phyloP scores from a whole-genome alignment of 345 rosid species.

The Triadica sebifera region DNA sequence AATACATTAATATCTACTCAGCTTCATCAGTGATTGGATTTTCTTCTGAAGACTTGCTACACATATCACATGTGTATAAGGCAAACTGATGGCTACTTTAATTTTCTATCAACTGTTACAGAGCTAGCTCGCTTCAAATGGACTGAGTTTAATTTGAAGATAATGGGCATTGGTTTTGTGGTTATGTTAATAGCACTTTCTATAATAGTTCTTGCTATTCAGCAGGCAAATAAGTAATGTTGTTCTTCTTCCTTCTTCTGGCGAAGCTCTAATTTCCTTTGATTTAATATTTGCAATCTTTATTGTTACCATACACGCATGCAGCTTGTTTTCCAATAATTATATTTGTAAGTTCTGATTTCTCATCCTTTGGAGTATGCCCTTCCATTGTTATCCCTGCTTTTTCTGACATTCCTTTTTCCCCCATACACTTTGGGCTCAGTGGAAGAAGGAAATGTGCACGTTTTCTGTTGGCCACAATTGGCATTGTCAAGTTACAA shows the following conservation, averaged over 20 bases:
- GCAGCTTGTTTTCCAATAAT: slow-evolving; percentile 93
- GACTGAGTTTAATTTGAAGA: slow-evolving; percentile 81
- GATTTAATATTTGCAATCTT: slow-evolving; percentile 44
- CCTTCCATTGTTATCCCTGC: slow-evolving; percentile 19
- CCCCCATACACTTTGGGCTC: slow-evolving; percentile 23
- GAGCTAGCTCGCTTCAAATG: slow-evolving; percentile 91
- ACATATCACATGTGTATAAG: slow-evolving; percentile 56
- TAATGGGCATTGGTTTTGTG: slow-evolving; percentile 77
- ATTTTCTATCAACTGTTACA: slow-evolving; percentile 64
- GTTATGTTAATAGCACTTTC: slow-evolving; percentile 57
- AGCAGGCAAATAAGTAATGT: slow-evolving; percentile 32
- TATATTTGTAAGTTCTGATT: slow-evolving; percentile 66
- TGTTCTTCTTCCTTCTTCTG: slow-evolving; percentile 26
- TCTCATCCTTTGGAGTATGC: slow-evolving; percentile 5
- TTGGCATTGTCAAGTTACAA: slow-evolving; percentile 64
- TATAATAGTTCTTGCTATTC: slow-evolving; percentile 43
- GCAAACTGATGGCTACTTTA: slow-evolving; percentile 54
- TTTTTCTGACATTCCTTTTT: not conserved
- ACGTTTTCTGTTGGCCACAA: slow-evolving; percentile 78
- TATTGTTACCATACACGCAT: slow-evolving; percentile 61
- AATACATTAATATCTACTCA: slow-evolving; percentile 81
- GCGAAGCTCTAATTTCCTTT: slow-evolving; percentile 41
- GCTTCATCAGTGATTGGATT: slow-evolving; percentile 92
- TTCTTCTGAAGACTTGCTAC: slow-evolving; percentile 70
- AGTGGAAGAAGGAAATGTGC: slow-evolving; percentile 99